phyloP scores from a whole-genome alignment of 345 rosid genomes.

The Arabis hirsuta region DNA sequence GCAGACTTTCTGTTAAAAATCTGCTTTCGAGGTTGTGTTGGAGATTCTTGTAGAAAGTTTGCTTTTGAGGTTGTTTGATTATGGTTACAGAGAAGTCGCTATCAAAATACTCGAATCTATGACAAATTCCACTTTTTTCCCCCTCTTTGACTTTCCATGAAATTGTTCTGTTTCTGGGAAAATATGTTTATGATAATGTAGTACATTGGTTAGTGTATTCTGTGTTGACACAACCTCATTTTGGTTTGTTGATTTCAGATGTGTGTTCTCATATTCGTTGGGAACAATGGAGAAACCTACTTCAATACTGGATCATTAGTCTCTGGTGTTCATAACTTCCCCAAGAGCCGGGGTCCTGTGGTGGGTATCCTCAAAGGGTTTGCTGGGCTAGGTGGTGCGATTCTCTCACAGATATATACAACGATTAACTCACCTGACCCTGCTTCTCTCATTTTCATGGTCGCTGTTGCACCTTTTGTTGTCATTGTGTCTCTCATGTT shows the following conservation, averaged over 20 bases:
- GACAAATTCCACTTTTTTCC: background rate
- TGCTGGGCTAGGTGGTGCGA: constrained; percentile 97
- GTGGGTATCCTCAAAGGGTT: constrained; percentile 98
- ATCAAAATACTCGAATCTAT: constrained; percentile 6
- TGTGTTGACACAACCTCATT: constrained; percentile 1
- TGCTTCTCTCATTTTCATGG: constrained; percentile 91
- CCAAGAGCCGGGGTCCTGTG: constrained; percentile 95
- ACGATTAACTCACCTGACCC: constrained; percentile 75
- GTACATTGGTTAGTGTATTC: constrained; percentile 3
- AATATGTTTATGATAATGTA: background rate
- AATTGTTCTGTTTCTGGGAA: background rate
- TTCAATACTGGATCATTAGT: constrained; percentile 92
- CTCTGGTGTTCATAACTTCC: constrained; percentile 96
- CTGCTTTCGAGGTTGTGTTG: background rate
- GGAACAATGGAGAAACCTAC: constrained; percentile 96
- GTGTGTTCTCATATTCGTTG: constrained; percentile 89
- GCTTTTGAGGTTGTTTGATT: constrained; percentile 33
- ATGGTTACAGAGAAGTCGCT: constrained; percentile 10
- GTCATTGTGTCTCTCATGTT: constrained; percentile 78
- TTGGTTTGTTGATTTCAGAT: constrained; percentile 54
- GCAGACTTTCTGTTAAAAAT: constrained; percentile 10
- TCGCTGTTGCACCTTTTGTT: constrained; percentile 91
- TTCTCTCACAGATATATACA: constrained; percentile 84
- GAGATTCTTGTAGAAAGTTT: constrained; percentile 30
- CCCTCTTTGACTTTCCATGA: constrained; percentile 4